Conservation (phyloP, 805 yeast species). For the Spathaspora hagerdaliae region DNA sequence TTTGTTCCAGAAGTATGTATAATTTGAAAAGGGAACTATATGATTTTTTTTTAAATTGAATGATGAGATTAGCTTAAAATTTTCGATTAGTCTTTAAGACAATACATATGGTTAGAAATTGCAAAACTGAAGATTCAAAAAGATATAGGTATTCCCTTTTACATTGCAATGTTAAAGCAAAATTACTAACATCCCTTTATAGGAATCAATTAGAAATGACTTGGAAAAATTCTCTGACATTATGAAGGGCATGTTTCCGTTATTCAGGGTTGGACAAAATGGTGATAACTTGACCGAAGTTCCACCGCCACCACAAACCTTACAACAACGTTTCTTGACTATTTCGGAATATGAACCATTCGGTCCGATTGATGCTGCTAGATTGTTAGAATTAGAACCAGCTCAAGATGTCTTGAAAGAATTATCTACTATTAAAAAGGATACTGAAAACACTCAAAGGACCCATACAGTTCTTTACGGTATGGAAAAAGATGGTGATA, state of each 20-base stretch:
- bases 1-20: constrained; percentile 61
- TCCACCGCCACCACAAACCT: constrained; percentile 82
- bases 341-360: constrained; percentile 94
- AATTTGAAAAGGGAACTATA: too few species aligned
- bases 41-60: constrained; percentile 1
- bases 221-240: constrained; percentile 54
- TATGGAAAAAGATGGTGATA: constrained; percentile 63
- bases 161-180: too few species aligned
- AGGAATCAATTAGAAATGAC: constrained; percentile 29
- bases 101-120: constrained; percentile 46
- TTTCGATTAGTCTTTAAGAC: constrained; percentile 84
- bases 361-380: constrained; percentile 94
- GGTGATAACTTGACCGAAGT: constrained; percentile 88
- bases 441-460: constrained; percentile 14
- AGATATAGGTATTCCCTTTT: background rate
- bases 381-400: constrained; percentile 78
- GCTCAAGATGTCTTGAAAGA: constrained; percentile 74
- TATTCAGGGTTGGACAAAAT: constrained; percentile 40
- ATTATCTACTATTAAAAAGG: constrained; percentile 45
- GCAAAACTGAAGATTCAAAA: background rate
- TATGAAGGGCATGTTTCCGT: constrained; percentile 80
- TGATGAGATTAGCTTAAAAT: constrained; percentile 43
- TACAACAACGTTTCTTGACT: constrained; percentile 77
- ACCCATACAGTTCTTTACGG: constrained; percentile 44
- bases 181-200: constrained; percentile 29